Evolutionary conservation across 345 rosid genomes (phyloP).

Genomic region (Eucalyptus cladocalyx): DNA sequence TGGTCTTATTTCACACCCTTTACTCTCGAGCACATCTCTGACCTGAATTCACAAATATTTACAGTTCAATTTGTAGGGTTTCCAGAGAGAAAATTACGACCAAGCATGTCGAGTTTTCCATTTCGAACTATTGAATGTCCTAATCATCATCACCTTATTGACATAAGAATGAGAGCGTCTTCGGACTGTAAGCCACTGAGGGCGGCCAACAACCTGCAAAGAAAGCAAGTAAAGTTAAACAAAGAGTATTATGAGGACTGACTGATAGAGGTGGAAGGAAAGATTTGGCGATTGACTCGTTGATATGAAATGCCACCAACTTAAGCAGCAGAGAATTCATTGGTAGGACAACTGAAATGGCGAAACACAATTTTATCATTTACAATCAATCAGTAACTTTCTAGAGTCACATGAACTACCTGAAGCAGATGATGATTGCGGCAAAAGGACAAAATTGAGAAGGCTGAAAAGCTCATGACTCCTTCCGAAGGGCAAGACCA

Average conservation of each 20-base stretch:
- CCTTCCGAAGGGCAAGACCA: conserved; percentile 79
- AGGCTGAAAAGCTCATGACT: conserved; percentile 70
- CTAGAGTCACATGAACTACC: conserved; percentile 13
- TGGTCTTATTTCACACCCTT: conserved; percentile 57
- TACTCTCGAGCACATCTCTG: conserved; percentile 39
- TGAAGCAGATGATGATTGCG: conserved; percentile 81
- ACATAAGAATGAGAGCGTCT: conserved; percentile 60
- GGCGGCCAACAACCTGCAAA: conserved; percentile 69
- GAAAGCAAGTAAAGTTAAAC: background rate
- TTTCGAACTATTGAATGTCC: background rate
- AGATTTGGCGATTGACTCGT: background rate
- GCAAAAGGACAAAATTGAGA: conserved; percentile 71
- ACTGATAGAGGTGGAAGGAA: background rate
- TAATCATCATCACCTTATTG: conserved; percentile 30
- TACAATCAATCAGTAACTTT: background rate
- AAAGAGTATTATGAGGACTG: background rate
- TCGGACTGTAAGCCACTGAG: conserved; percentile 79
- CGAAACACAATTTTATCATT: background rate
- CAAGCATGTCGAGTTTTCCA: background rate
- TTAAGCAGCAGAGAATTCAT: background rate
- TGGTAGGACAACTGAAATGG: background rate
- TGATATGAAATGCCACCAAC: background rate
- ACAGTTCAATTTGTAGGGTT: background rate
- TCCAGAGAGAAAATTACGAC: background rate
- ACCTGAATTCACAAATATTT: conserved; percentile 23